These are phyloP conservation scores for Debaryomyces tyrocola DNA, from an alignment of 805 yeast genomes.

Conservation along the genomic window DNA sequence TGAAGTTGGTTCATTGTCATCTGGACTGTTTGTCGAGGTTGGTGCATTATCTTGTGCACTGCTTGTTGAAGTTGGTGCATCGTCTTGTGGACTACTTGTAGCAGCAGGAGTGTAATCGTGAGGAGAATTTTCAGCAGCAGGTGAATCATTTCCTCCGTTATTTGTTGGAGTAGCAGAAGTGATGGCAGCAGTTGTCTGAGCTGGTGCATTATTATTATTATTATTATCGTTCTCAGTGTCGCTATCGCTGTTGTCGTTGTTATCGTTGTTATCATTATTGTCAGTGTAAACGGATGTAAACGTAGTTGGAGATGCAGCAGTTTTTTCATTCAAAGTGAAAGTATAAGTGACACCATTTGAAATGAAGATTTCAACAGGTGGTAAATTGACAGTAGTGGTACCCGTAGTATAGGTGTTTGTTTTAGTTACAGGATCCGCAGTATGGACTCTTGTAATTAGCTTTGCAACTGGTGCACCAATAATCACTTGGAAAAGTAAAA, in stretches of 20 bases:
- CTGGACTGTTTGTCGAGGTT: not conserved
- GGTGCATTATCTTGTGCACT: not conserved
- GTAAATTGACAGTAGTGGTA: constrained; percentile 48
- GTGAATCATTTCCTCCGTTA: not conserved
- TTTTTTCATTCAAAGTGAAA: constrained; percentile 37
- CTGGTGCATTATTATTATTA: not conserved
- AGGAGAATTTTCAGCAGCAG: constrained; percentile 10
- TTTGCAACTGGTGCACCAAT: constrained; percentile 38
- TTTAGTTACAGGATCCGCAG: constrained; percentile 55
- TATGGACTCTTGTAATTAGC: constrained; percentile 53
- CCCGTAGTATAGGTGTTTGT: constrained; percentile 44
- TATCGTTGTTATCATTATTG: constrained; percentile 1
- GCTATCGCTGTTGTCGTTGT: constrained; percentile 1
- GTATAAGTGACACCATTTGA: constrained; percentile 55
- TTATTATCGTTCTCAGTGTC: not conserved
- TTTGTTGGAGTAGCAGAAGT: constrained; percentile 6
- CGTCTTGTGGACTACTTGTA: constrained; percentile 5
- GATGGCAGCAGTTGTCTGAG: constrained; percentile 2
- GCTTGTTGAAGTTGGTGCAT: constrained; percentile 12
- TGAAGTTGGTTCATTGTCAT: too few relatives aligned
- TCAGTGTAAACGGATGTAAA: constrained; percentile 26
- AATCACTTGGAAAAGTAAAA: constrained; percentile 19
- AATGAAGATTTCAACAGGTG: constrained; percentile 53
- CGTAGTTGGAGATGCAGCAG: constrained; percentile 35
- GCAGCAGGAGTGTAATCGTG: constrained; percentile 7